These are phyloP conservation scores for Penicillium bialowiezense DNA, from an alignment of 495 filamentous ascomycete species.

Conservation along the genomic window DNA sequence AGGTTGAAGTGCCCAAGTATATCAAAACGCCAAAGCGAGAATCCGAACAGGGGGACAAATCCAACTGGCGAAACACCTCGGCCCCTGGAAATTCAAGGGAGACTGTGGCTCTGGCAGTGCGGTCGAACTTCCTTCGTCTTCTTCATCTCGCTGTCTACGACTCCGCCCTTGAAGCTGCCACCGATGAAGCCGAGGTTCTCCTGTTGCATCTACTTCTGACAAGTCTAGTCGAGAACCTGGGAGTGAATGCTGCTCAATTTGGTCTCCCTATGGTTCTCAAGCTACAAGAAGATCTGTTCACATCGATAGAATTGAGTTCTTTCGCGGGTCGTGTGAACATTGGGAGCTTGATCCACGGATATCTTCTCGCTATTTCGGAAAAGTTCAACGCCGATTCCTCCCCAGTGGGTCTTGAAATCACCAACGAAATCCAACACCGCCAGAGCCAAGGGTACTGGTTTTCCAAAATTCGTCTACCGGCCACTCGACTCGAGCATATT, in stretches of 20 bases:
- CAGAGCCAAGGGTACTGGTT: constrained; percentile 74
- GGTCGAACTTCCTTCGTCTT: constrained; percentile 74
- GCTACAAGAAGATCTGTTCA: constrained; percentile 78
- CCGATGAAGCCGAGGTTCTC: constrained; percentile 67
- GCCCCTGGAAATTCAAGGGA: constrained; percentile 47
- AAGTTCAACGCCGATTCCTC: constrained; percentile 73
- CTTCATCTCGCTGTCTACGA: constrained; percentile 87
- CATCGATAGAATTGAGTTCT: constrained; percentile 49
- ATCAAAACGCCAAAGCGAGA: constrained; percentile 32
- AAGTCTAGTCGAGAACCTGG: constrained; percentile 69
- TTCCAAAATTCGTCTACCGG: constrained; percentile 56
- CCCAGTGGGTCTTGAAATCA: constrained; percentile 62
- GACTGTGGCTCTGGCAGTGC: constrained; percentile 50
- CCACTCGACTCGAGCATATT: constrained; percentile 48
- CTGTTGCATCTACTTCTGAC: constrained; percentile 72
- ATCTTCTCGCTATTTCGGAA: constrained; percentile 75
- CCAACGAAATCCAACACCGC: constrained; percentile 71
- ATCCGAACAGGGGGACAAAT: constrained; percentile 46
- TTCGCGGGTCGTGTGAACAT: constrained; percentile 67
- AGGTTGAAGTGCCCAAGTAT: constrained; percentile 52
- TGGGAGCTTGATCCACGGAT: constrained; percentile 82
- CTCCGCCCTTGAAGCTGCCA: constrained; percentile 67
- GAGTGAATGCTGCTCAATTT: constrained; percentile 76
- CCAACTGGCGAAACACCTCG: constrained; percentile 56
- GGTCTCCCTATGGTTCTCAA: constrained; percentile 85